phyloP scores from a whole-genome alignment of 2,329 filamentous ascomycete genomes.

The Colletotrichum scovillei region DNA sequence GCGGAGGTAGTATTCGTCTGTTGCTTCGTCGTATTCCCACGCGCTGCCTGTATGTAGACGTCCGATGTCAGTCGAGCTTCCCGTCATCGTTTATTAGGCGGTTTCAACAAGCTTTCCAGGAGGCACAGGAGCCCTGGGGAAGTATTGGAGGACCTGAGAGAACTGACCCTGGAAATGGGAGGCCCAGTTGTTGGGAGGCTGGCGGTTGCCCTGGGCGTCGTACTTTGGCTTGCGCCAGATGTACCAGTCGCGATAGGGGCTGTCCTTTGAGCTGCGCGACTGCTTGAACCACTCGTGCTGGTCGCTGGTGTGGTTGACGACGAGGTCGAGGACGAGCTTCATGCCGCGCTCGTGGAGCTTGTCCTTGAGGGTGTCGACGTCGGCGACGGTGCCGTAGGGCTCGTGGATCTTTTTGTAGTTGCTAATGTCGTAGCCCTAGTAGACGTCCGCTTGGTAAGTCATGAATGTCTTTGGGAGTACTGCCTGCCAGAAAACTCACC shows the following conservation, averaged over 20 bases:
- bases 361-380: conserved; percentile 73
- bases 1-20: conserved; percentile 69
- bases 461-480: too few relatives aligned
- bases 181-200: conserved; percentile 71
- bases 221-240: conserved; percentile 72
- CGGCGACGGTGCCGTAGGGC: conserved; percentile 73
- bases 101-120: too few relatives aligned
- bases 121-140: too few relatives aligned
- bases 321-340: conserved; percentile 78
- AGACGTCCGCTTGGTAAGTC: neutral
- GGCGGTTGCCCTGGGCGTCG: conserved; percentile 65
- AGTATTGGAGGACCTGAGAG: too few relatives aligned
- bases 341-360: conserved; percentile 72
- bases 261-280: conserved; percentile 63
- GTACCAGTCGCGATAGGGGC: conserved; percentile 70
- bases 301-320: conserved; percentile 76
- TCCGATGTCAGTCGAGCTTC: neutral
- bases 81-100: rapidly evolving
- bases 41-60: conserved; percentile 47
- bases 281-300: conserved; percentile 70
- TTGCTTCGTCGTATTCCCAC: conserved; percentile 62
- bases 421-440: conserved; percentile 74
- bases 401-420: conserved; percentile 76
- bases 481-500: conserved; percentile 45
- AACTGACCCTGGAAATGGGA: conserved; percentile 51